A percentile compares a stretch with the other conserved stretches of the same genome.
phyloP scores from a whole-genome alignment of 1,284 basidiomycete species.

The Leccinum pallidistipes region DNA sequence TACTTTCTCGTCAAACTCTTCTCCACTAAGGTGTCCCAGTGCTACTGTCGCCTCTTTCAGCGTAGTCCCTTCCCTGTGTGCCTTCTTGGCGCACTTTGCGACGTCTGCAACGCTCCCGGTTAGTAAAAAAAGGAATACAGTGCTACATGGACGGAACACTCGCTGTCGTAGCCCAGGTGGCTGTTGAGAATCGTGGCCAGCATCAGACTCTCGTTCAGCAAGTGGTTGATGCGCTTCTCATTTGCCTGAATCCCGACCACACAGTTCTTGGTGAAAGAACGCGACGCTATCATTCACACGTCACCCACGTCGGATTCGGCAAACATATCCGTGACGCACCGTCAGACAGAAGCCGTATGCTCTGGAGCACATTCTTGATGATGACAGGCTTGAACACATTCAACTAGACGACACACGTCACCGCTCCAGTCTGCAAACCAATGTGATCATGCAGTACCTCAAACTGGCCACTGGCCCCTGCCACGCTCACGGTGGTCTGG shows the following conservation, averaged over 20 bases:
- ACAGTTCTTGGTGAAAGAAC: slow-evolving; percentile 96
- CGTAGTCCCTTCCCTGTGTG: slow-evolving; percentile 96
- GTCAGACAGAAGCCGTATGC: slow-evolving; percentile 91
- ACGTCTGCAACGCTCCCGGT: slow-evolving; percentile 62
- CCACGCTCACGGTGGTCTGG: slow-evolving; percentile 91
- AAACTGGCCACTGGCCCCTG: slow-evolving; percentile 95
- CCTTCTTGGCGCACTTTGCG: slow-evolving; percentile 98
- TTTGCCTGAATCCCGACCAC: slow-evolving; percentile 96
- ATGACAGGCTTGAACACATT: slow-evolving; percentile 99
- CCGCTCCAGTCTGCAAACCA: slow-evolving; percentile 1
- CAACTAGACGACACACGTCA: slow-evolving; percentile 49
- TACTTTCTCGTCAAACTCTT: slow-evolving; percentile 96
- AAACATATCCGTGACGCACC: slow-evolving; percentile 46
- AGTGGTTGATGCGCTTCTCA: slow-evolving; percentile 85
- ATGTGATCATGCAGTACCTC: slow-evolving; percentile 55
- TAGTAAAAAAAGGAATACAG: slow-evolving; percentile 5
- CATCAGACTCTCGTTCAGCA: slow-evolving; percentile 96
- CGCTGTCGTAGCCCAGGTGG: slow-evolving; percentile 93
- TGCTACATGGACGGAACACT: slow-evolving; percentile 38
- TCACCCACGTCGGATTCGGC: slow-evolving; percentile 1
- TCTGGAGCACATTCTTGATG: slow-evolving; percentile 96
- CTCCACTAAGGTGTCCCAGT: slow-evolving; percentile 82
- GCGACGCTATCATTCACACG: slow-evolving; percentile 52
- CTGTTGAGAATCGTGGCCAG: slow-evolving; percentile 93
- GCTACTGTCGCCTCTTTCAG: slow-evolving; percentile 92